These are phyloP conservation scores for Penicillium occitanis DNA, from an alignment of 2,329 filamentous ascomycete species.

Conservation along the genomic window DNA sequence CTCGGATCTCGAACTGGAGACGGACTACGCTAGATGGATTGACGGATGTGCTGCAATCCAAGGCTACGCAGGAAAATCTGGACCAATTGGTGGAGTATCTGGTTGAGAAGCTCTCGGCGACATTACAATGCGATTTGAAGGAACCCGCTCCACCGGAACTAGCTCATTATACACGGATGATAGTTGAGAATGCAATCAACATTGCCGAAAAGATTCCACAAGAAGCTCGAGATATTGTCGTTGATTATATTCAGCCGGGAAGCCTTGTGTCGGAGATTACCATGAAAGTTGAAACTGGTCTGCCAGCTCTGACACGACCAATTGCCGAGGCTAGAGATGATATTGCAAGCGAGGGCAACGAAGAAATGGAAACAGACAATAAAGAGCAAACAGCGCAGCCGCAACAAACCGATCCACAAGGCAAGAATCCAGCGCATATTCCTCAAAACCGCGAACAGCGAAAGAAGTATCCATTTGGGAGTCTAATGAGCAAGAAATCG, in stretches of 20 bases:
- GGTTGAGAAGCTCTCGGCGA: slow-evolving; percentile 66
- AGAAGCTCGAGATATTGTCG: slow-evolving; percentile 85
- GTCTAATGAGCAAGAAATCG: slow-evolving; percentile 41
- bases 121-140: slow-evolving; percentile 70
- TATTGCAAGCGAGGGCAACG: slow-evolving; percentile 24
- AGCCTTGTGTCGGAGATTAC: slow-evolving; percentile 66
- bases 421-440: slow-evolving; percentile 21
- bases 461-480: slow-evolving; percentile 46
- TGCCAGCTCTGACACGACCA: slow-evolving; percentile 61
- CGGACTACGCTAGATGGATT: slow-evolving; percentile 93
- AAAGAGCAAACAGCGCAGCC: neutral
- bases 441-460: slow-evolving; percentile 30
- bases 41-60: slow-evolving; percentile 64
- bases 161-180: slow-evolving; percentile 87
- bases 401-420: neutral
- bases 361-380: slow-evolving; percentile 21
- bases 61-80: slow-evolving; percentile 66
- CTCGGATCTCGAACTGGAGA: slow-evolving; percentile 89
- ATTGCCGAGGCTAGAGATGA: slow-evolving; percentile 23
- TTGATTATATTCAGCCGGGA: slow-evolving; percentile 81
- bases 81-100: slow-evolving; percentile 68
- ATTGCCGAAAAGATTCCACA: slow-evolving; percentile 83
- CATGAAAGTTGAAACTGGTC: slow-evolving; percentile 77
- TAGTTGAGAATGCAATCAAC: slow-evolving; percentile 83
- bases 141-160: slow-evolving; percentile 77